Evolutionary conservation across 495 filamentous ascomycete species (phyloP).

Genomic region (Baudoinia panamericana): DNA sequence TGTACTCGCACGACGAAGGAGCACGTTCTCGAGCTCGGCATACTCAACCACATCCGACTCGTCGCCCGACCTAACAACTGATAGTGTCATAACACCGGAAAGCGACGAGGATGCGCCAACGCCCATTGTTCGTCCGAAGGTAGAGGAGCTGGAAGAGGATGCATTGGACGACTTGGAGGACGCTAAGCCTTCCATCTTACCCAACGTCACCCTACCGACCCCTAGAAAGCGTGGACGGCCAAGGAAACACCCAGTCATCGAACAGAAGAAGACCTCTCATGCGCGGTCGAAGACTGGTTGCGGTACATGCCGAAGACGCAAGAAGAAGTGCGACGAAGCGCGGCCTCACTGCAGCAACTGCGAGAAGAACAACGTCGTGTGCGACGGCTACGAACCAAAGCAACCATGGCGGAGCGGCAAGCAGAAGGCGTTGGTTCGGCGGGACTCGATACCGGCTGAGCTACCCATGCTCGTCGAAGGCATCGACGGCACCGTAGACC

Average conservation of each 20-base stretch:
- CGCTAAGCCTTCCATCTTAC: conserved; percentile 13
- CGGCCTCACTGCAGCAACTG: conserved; percentile 73
- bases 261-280: conserved; percentile 58
- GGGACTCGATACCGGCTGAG: conserved; percentile 36
- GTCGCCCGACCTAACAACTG: conserved; percentile 18
- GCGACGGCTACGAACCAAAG: conserved; percentile 85
- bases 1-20: conserved; percentile 7
- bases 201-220: conserved; percentile 19
- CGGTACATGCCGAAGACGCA: conserved; percentile 78
- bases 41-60: conserved; percentile 28
- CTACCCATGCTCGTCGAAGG: conserved; percentile 72
- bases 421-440: conserved; percentile 37
- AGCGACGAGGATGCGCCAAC: conserved; percentile 19
- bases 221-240: conserved; percentile 60
- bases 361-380: conserved; percentile 85
- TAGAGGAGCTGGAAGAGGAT: conserved; percentile 28
- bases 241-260: conserved; percentile 59
- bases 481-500: conserved; percentile 73
- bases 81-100: conserved; percentile 18
- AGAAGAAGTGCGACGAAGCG: conserved; percentile 97
- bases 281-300: conserved; percentile 90
- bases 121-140: conserved; percentile 22
- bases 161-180: conserved; percentile 18
- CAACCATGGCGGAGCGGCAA: conserved; percentile 76
- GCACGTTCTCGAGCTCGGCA: conserved; percentile 23